A percentile compares a stretch with the other conserved stretches of the same genome.
These are phyloP conservation scores for Durusdinium trenchii DNA, from an alignment of 73 alveolate species.

Conservation along the genomic window DNA sequence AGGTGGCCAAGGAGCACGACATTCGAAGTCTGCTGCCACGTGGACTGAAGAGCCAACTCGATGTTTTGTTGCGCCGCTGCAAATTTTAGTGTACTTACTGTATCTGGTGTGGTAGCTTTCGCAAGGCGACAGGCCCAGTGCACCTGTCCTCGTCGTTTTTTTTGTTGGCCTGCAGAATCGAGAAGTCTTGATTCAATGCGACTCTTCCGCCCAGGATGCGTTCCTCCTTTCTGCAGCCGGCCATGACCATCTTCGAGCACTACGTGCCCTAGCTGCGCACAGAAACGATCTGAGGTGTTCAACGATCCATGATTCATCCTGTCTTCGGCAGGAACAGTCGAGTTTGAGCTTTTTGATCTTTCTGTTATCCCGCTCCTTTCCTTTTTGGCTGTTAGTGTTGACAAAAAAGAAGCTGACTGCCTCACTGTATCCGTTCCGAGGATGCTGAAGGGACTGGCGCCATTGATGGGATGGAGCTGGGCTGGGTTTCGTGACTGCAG, in stretches of 20 bases:
- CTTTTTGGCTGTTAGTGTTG: no score
- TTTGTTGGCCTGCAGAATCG: no score
- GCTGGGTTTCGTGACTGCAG: constrained; percentile 38
- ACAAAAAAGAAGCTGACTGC: no score
- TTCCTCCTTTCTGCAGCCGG: constrained; percentile 86
- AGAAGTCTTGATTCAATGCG: no score
- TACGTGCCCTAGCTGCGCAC: background rate
- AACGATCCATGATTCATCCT: background rate
- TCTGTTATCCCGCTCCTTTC: no score
- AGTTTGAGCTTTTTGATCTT: background rate
- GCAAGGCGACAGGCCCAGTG: no score
- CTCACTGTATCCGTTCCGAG: no score
- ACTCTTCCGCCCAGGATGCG: constrained; percentile 32
- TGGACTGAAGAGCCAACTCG: background rate
- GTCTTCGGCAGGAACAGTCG: no score
- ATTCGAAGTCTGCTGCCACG: constrained; percentile 49
- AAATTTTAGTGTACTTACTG: no score
- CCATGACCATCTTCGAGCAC: constrained; percentile 52
- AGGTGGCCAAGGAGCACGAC: constrained; percentile 72
- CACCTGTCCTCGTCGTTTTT: no score
- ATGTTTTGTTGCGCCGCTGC: background rate
- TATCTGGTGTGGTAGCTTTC: no score
- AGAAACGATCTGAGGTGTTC: background rate
- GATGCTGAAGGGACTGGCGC: constrained; percentile 69
- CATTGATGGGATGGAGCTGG: constrained; percentile 88